Percentiles rank a stretch among this genome's conserved stretches.
These are phyloP conservation scores for Panicum miliaceum DNA, from an alignment of 176 grass and related monocot genomes.

Conservation along the genomic window DNA sequence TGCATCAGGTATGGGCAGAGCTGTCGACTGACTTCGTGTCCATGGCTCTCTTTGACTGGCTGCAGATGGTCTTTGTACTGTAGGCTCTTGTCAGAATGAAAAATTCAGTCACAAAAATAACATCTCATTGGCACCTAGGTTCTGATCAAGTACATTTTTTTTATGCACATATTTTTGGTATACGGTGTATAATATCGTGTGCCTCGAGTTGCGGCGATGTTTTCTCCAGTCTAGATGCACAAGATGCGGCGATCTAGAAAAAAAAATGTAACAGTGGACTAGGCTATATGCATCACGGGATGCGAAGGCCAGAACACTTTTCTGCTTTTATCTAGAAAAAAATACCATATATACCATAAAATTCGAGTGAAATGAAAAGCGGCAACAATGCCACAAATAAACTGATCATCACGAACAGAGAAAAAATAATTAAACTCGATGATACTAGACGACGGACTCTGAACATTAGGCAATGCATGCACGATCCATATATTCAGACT, in stretches of 20 bases:
- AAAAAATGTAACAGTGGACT: neutral
- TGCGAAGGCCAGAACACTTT: neutral
- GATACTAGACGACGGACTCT: neutral
- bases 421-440: neutral
- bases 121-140: neutral
- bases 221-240: neutral
- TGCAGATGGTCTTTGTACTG: neutral
- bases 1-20: slow-evolving; percentile 42
- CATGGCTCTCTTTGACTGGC: slow-evolving; percentile 34
- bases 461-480: slow-evolving; percentile 4
- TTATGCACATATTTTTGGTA: no score
- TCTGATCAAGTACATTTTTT: no score
- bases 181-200: no score
- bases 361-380: neutral
- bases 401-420: neutral
- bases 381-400: neutral
- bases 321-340: neutral
- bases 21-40: slow-evolving; percentile 42
- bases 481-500: slow-evolving; percentile 26
- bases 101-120: neutral
- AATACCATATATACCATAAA: neutral
- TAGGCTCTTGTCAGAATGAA: neutral
- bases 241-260: neutral
- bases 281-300: neutral
- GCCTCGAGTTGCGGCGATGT: neutral